A percentile compares a stretch with the other conserved stretches of the same genome.
Evolutionary conservation across 768 basidiomycete genomes (phyloP).

Genomic region (Tubosaeta sp.): DNA sequence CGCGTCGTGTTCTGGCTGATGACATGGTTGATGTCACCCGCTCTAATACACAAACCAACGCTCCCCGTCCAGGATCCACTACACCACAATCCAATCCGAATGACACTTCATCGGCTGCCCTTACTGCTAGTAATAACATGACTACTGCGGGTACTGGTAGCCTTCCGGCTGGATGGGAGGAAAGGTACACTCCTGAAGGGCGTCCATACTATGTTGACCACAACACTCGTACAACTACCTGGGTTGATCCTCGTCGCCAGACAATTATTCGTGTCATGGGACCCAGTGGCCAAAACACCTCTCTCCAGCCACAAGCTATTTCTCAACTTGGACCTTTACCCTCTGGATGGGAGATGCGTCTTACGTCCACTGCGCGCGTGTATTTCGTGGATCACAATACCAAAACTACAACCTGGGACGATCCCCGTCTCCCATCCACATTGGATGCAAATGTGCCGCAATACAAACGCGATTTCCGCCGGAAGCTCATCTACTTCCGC

Average conservation of each 20-base stretch:
- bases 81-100: slow-evolving; percentile 25
- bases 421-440: slow-evolving; percentile 92
- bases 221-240: slow-evolving; percentile 99
- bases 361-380: slow-evolving; percentile 95
- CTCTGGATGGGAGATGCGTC: slow-evolving; percentile 99
- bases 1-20: slow-evolving; percentile 77
- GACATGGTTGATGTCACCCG: slow-evolving; percentile 77
- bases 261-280: slow-evolving; percentile 97
- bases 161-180: slow-evolving; percentile 97
- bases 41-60: slow-evolving; percentile 35
- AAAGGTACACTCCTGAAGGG: slow-evolving; percentile 97
- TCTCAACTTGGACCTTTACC: slow-evolving; percentile 96
- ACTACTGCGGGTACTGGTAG: slow-evolving; percentile 81
- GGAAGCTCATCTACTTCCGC: slow-evolving; percentile 99
- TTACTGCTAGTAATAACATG: slow-evolving; percentile 45
- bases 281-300: slow-evolving; percentile 82
- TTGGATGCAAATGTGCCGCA: slow-evolving; percentile 97
- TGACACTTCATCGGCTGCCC: slow-evolving; percentile 40
- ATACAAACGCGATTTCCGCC: slow-evolving; percentile 99
- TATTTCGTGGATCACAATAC: slow-evolving; percentile 99
- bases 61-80: slow-evolving; percentile 39
- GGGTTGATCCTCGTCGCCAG: slow-evolving; percentile 98
- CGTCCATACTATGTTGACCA: slow-evolving; percentile 99
- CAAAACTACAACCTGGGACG: slow-evolving; percentile 99
- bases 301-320: slow-evolving; percentile 91